Percentiles rank a stretch among this genome's conserved stretches.
phyloP scores from a whole-genome alignment of 2,329 filamentous ascomycete genomes.

The Xylariales sp. region DNA sequence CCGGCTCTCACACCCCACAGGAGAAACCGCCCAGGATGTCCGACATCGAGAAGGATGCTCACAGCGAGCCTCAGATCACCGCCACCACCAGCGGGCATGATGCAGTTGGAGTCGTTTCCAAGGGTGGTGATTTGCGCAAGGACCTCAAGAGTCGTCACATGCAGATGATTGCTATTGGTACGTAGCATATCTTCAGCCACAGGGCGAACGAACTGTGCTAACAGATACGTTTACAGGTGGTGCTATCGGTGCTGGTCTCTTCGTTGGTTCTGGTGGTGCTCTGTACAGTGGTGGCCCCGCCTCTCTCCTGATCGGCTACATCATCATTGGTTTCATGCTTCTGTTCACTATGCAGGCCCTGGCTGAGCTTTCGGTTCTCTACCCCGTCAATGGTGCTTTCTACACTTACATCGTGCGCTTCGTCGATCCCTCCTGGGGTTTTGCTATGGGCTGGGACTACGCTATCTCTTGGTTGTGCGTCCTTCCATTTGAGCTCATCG shows the following conservation, averaged over 20 bases:
- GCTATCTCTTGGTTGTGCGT: conserved; percentile 44
- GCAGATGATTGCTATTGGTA: conserved; percentile 44
- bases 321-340: conserved; percentile 54
- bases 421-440: conserved; percentile 55
- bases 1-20: no score
- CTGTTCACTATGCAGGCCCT: conserved; percentile 55
- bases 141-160: conserved; percentile 34
- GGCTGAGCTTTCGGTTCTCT: conserved; percentile 55
- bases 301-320: conserved; percentile 43
- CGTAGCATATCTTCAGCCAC: conserved; percentile 8
- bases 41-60: conserved; percentile 19
- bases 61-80: conserved; percentile 14
- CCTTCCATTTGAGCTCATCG: conserved; percentile 50
- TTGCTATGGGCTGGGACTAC: conserved; percentile 51
- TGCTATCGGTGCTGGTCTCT: conserved; percentile 55
- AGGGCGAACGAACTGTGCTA: background rate
- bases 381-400: conserved; percentile 59
- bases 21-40: conserved; percentile 22
- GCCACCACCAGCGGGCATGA: conserved; percentile 11
- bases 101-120: no score
- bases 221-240: conserved; percentile 25
- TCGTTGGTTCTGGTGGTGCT: conserved; percentile 62
- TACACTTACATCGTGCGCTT: conserved; percentile 57
- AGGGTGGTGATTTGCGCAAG: conserved; percentile 28
- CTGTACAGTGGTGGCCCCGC: conserved; percentile 58